phyloP scores from a whole-genome alignment of 139 green algal species.

The Micractinium sp. region DNA sequence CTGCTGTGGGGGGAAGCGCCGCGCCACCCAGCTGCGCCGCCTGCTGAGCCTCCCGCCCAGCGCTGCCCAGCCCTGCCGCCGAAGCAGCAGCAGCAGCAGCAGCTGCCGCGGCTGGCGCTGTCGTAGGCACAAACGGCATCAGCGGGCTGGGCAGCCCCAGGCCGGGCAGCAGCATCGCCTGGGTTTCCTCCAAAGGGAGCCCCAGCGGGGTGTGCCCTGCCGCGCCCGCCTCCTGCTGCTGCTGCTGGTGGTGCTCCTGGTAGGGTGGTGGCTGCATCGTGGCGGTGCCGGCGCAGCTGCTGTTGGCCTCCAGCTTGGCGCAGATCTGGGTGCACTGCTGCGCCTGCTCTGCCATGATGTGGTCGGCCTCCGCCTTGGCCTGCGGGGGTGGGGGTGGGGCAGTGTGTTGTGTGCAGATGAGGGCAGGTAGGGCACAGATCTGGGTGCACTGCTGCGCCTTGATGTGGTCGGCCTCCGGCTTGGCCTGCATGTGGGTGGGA shows the following conservation, averaged over 20 bases:
- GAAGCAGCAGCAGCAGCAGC: not conserved
- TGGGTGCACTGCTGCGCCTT: no score
- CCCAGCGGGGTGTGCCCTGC: not conserved
- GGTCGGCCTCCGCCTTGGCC: conserved; percentile 14
- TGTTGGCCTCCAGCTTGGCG: conserved; percentile 6
- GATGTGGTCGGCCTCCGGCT: no score
- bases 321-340: conserved; percentile 29
- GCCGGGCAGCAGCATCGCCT: not conserved
- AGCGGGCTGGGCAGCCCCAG: not conserved
- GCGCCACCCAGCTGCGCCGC: not conserved
- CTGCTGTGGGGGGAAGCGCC: not conserved
- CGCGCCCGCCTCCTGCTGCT: not conserved
- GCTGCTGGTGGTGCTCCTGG: not conserved
- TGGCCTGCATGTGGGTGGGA: no score
- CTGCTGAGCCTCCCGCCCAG: not conserved
- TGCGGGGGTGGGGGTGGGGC: not conserved
- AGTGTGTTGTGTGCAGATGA: no score
- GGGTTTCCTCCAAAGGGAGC: not conserved
- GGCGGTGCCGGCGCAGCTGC: not conserved
- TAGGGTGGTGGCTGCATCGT: not conserved
- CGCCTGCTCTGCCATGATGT: conserved; percentile 19
- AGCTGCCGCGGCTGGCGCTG: not conserved
- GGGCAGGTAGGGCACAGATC: no score
- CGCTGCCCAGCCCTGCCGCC: not conserved
- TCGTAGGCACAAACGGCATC: not conserved